Base-by-base conservation (phyloP, 345 rosid genomes). In the Bretschneidera sinensis region DNA sequence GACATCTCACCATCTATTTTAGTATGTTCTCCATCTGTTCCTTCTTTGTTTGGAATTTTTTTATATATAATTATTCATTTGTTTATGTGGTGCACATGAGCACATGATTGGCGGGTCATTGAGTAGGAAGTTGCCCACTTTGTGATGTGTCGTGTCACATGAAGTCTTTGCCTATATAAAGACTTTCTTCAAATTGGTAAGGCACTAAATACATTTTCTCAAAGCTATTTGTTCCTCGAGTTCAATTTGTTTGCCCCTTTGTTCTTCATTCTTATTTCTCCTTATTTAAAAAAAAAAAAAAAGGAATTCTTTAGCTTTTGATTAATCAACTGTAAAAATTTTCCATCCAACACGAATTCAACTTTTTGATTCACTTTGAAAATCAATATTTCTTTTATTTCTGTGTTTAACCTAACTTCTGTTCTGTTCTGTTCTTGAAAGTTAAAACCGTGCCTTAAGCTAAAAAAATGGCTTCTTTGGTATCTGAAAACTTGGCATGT, bases 71-170 rank as follows among this genome's bases (percentile, higher is more conserved):
- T 61, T 45, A 11, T 45, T 28, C 48, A 59, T 34, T 65, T 34
- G 58, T 72, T 54, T 7, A 39, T 39, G 62, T 24, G 67, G 31
- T 66, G 63, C 72, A 62, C 58, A 67, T 62, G 76, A 62, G 62
- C 76, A 72, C 76, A 72, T 72, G 72, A 58, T 67, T 62, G 68
- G 72, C 62, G 72, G 68, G 62, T 71, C 62, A 55, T 33, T 55
- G 64, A 64, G 54, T 11, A 20, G 54, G 63, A 19, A 61, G 55
- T 70, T 49, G 56, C 59, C 66, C 64, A 49, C 61, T 58, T 65
- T 43, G 51, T 56, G 65, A 23, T 48, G 43, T 66, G 51, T 9
- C 55, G 19, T 51, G 55, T 51, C 2, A 51, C 24, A 7, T 51
- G 45, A 39, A 39, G 19, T 13, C 55, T 51, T 51, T 20, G 14